phyloP scores from a whole-genome alignment of 164 flowering plant genomes.

The Sextonia rubra region DNA sequence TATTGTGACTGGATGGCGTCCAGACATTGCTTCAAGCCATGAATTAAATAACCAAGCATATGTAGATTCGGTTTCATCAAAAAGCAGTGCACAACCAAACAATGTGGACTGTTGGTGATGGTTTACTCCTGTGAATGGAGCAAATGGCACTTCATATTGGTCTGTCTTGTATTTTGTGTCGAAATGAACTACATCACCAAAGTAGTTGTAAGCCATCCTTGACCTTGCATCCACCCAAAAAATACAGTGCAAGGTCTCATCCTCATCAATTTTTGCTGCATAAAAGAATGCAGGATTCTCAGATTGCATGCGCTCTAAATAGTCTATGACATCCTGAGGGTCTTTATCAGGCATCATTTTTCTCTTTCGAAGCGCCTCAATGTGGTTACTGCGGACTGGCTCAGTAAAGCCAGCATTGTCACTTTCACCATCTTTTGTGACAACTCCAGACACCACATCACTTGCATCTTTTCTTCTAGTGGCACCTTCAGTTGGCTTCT shows the following conservation, averaged over 20 bases:
- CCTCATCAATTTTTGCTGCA: slow-evolving; percentile 50
- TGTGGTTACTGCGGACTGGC: background rate
- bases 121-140: slow-evolving; percentile 57
- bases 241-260: slow-evolving; percentile 43
- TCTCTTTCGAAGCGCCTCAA: background rate
- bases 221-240: slow-evolving; percentile 75
- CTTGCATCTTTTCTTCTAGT: background rate
- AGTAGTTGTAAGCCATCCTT: slow-evolving; percentile 49
- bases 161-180: slow-evolving; percentile 47
- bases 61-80: slow-evolving; percentile 60
- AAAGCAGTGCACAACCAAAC: slow-evolving; percentile 64
- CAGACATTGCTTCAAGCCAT: slow-evolving; percentile 61
- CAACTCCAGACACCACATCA: background rate
- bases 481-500: background rate
- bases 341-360: slow-evolving; percentile 3
- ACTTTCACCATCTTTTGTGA: slow-evolving; percentile 1
- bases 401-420: background rate
- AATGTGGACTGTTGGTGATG: slow-evolving; percentile 57
- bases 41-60: slow-evolving; percentile 60
- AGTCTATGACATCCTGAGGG: slow-evolving; percentile 10
- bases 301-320: slow-evolving; percentile 10
- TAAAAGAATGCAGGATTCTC: slow-evolving; percentile 15
- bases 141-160: slow-evolving; percentile 54
- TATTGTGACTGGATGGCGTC: slow-evolving; percentile 43
- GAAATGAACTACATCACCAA: slow-evolving; percentile 57